Percentiles rank a stretch among this genome's conserved stretches.
These are phyloP conservation scores for Pseudozyma flocculosa DNA, from an alignment of 1,284 basidiomycete species.

Conservation along the genomic window DNA sequence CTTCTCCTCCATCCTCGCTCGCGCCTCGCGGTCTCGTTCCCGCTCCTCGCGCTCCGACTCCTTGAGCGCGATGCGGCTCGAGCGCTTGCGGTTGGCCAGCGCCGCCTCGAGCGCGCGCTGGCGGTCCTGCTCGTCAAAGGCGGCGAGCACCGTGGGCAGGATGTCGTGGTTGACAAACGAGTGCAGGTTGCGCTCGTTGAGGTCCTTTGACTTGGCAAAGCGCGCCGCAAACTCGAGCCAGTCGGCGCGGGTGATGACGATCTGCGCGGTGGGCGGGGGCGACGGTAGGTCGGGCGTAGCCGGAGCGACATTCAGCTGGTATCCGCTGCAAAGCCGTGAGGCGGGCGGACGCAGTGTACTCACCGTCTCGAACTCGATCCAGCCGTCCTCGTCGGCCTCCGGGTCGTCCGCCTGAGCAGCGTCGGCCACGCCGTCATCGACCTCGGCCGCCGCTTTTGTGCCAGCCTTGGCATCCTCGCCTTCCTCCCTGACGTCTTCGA, in stretches of 20 bases:
- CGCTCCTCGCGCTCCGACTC: slow-evolving; percentile 66
- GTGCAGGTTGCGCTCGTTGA: slow-evolving; percentile 74
- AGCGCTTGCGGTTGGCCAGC: slow-evolving; percentile 75
- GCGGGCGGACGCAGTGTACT: too few species aligned
- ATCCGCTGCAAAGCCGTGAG: too few species aligned
- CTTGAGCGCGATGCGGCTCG: slow-evolving; percentile 71
- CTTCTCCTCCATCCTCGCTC: slow-evolving; percentile 60
- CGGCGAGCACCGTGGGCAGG: slow-evolving; percentile 66
- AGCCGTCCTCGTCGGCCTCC: slow-evolving; percentile 51
- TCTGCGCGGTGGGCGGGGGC: slow-evolving; percentile 59
- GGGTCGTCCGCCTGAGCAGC: slow-evolving; percentile 48
- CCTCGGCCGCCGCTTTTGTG: too few species aligned
- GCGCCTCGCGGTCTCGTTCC: slow-evolving; percentile 58
- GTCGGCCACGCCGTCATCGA: too few species aligned
- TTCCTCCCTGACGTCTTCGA: neutral
- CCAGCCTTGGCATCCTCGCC: too few species aligned
- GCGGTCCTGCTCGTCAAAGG: slow-evolving; percentile 60
- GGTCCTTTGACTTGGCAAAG: slow-evolving; percentile 74
- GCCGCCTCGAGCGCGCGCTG: slow-evolving; percentile 67
- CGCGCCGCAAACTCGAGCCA: slow-evolving; percentile 72
- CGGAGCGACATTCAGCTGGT: too few species aligned
- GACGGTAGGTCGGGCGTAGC: too few species aligned
- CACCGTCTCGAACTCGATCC: slow-evolving; percentile 63
- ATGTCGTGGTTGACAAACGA: slow-evolving; percentile 69
- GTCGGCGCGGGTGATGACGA: slow-evolving; percentile 68